These are phyloP conservation scores for Phytophthora nicotianae DNA, from an alignment of 352 stramenopile genomes.

Conservation along the genomic window DNA sequence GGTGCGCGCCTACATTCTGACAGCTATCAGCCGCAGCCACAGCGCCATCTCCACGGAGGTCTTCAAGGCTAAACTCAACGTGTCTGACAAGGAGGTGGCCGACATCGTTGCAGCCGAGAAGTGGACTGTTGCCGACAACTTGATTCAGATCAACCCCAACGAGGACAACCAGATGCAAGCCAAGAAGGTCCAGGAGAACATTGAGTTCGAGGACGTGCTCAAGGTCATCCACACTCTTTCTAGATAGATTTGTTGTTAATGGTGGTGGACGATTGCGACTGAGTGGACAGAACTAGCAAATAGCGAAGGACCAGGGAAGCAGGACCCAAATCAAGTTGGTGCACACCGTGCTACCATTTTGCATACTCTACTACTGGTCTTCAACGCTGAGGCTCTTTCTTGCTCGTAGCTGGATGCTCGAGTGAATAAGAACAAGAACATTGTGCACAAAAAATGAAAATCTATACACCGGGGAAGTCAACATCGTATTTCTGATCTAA, in stretches of 20 bases:
- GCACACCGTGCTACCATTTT: conserved; percentile 22
- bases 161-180: conserved; percentile 88
- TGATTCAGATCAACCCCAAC: conserved; percentile 70
- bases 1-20: conserved; percentile 80
- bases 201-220: conserved; percentile 85
- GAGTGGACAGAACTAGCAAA: conserved; percentile 19
- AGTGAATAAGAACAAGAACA: conserved; percentile 9
- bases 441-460: conserved; percentile 25
- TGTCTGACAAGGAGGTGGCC: conserved; percentile 70
- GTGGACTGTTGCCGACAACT: conserved; percentile 63
- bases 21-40: conserved; percentile 75
- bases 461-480: conserved; percentile 32
- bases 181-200: conserved; percentile 89
- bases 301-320: conserved; percentile 27
- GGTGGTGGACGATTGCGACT: conserved; percentile 18
- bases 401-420: not conserved
- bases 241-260: conserved; percentile 76
- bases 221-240: conserved; percentile 89
- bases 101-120: conserved; percentile 65
- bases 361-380: conserved; percentile 17
- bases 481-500: conserved; percentile 36
- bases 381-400: not conserved
- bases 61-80: conserved; percentile 69
- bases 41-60: conserved; percentile 61
- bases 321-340: conserved; percentile 29